Evolutionary conservation across 495 filamentous ascomycete genomes (phyloP).

Genomic region (Aspergillus leporis): DNA sequence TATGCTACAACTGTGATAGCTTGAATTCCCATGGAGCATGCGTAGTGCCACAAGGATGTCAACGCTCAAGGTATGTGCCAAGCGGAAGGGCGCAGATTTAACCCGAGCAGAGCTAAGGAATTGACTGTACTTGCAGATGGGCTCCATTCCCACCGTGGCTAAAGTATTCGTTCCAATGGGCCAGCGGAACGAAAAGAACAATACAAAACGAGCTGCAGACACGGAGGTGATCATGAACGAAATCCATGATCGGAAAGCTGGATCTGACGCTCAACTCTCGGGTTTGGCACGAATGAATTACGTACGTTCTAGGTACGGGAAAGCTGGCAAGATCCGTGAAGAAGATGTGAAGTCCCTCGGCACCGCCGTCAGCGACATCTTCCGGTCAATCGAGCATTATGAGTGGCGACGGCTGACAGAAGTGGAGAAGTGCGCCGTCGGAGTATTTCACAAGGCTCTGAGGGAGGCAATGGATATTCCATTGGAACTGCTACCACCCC

Average conservation of each 20-base stretch:
- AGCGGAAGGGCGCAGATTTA: too few relatives aligned
- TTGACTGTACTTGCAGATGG: too few relatives aligned
- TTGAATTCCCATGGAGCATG: slow-evolving; percentile 32
- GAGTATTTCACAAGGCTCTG: slow-evolving; percentile 37
- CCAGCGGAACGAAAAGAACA: too few relatives aligned
- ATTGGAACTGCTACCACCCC: slow-evolving; percentile 25
- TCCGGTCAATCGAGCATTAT: slow-evolving; percentile 29
- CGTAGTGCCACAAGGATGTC: slow-evolving; percentile 26
- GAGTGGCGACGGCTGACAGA: slow-evolving; percentile 47
- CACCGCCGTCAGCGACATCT: slow-evolving; percentile 38
- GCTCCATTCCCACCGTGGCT: too few relatives aligned
- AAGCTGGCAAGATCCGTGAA: too few relatives aligned
- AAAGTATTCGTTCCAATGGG: too few relatives aligned
- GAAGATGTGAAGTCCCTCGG: too few relatives aligned
- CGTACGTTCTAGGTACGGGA: too few relatives aligned
- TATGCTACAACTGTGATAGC: slow-evolving; percentile 26
- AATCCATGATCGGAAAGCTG: slow-evolving; percentile 29
- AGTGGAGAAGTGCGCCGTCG: slow-evolving; percentile 44
- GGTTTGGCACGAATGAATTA: too few relatives aligned
- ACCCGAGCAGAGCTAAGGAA: slow-evolving; percentile 26
- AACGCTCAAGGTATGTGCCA: slow-evolving; percentile 30
- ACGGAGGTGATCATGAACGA: too few relatives aligned
- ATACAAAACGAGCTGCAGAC: too few relatives aligned
- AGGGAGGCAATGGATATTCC: slow-evolving; percentile 46
- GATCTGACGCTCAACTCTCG: slow-evolving; percentile 31